A percentile compares a stretch with the other conserved stretches of the same genome.
Evolutionary conservation across 148 eudicot species (phyloP).

Genomic region (Cornus suecica): DNA sequence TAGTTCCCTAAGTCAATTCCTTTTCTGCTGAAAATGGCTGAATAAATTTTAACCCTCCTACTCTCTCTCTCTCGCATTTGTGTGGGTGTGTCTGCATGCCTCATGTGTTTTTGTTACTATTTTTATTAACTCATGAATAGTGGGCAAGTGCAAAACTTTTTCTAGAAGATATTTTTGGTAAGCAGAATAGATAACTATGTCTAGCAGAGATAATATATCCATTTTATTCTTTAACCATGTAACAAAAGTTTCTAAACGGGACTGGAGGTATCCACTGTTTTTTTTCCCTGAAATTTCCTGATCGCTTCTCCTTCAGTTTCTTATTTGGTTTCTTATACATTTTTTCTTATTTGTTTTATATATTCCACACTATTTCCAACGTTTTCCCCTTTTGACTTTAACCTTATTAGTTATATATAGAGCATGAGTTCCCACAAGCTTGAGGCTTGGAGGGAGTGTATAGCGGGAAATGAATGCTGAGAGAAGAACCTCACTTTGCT

Average conservation of each 20-base stretch:
- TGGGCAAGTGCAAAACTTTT: no score
- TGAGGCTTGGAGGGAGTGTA: no score
- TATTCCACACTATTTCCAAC: neutral
- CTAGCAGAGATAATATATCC: neutral
- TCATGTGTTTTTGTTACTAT: no score
- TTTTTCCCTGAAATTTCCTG: neutral
- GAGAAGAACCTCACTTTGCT: neutral
- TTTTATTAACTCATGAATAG: no score
- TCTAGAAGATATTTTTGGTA: neutral
- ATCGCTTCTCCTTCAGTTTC: neutral
- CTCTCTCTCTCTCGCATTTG: neutral
- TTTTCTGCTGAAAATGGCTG: neutral
- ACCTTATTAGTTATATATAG: no score
- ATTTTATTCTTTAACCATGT: neutral
- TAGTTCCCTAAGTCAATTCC: no score
- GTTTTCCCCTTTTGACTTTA: neutral
- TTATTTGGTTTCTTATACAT: neutral
- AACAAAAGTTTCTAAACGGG: no score
- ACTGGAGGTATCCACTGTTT: neutral
- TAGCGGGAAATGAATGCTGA: no score
- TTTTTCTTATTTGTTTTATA: no score
- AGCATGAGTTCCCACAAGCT: no score
- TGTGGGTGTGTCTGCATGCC: neutral
- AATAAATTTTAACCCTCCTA: neutral
- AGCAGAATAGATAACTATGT: neutral